Evolutionary conservation across 2,329 filamentous ascomycete genomes (phyloP).

Genomic region (Atkinsonella hypoxylon): DNA sequence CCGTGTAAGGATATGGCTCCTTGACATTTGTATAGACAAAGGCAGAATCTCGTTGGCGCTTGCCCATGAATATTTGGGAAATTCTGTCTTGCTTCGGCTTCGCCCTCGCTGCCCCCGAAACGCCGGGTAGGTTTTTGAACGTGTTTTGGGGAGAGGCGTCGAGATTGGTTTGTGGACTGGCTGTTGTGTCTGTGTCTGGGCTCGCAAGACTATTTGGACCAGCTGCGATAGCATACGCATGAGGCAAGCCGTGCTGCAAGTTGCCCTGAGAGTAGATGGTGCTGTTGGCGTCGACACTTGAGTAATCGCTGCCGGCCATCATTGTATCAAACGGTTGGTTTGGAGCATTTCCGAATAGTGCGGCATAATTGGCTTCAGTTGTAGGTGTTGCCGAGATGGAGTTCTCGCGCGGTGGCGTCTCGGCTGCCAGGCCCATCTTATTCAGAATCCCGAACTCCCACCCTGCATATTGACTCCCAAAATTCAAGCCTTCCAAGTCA

Average conservation of each 20-base stretch:
- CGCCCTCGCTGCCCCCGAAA: conserved; percentile 20
- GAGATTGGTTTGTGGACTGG: conserved; percentile 47
- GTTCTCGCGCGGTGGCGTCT: conserved; percentile 60
- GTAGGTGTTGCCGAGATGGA: conserved; percentile 29
- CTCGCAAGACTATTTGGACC: conserved; percentile 51
- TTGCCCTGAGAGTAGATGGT: conserved; percentile 44
- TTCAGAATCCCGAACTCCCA: conserved; percentile 93
- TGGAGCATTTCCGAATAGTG: conserved; percentile 40
- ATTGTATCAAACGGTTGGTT: conserved; percentile 37
- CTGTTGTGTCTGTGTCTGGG: conserved; percentile 50
- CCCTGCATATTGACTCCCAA: conserved; percentile 91
- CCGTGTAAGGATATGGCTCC: conserved; percentile 83
- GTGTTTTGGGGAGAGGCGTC: conserved; percentile 37
- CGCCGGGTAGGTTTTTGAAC: conserved; percentile 16
- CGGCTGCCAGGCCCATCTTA: conserved; percentile 73
- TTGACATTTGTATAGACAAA: conserved; percentile 81
- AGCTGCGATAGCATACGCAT: conserved; percentile 53
- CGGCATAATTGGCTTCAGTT: conserved; percentile 26
- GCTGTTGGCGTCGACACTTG: conserved; percentile 36
- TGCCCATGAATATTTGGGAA: conserved; percentile 41
- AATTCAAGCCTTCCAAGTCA: conserved; percentile 76
- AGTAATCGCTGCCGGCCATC: conserved; percentile 37
- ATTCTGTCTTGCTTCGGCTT: conserved; percentile 33
- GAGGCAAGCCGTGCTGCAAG: conserved; percentile 49
- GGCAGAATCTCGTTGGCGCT: conserved; percentile 60